These are phyloP conservation scores for Blakeslea trispora DNA, from an alignment of 371 early-diverging fungal genomes.

Conservation along the genomic window DNA sequence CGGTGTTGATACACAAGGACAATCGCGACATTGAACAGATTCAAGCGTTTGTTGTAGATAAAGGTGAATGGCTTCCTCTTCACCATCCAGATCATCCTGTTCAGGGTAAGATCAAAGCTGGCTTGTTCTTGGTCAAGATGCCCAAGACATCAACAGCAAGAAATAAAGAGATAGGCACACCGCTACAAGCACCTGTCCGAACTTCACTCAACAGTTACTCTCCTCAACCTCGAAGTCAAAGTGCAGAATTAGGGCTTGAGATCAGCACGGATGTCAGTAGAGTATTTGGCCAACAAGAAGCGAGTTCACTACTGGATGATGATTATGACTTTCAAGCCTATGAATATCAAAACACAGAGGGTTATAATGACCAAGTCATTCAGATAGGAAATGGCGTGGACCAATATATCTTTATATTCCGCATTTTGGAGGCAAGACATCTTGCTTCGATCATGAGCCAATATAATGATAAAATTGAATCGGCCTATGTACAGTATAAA, in stretches of 20 bases:
- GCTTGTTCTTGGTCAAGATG: slow-evolving; percentile 39
- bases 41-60: slow-evolving; percentile 42
- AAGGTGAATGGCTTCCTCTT: slow-evolving; percentile 37
- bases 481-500: slow-evolving; percentile 14
- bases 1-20: slow-evolving; percentile 31
- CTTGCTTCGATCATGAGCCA: slow-evolving; percentile 8
- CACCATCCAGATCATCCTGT: slow-evolving; percentile 16
- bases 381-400: slow-evolving; percentile 16
- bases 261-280: slow-evolving; percentile 28
- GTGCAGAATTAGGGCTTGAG: slow-evolving; percentile 24
- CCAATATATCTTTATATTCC: slow-evolving; percentile 19
- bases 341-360: not conserved
- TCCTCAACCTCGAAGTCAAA: not conserved
- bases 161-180: slow-evolving; percentile 27
- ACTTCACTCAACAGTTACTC: slow-evolving; percentile 3
- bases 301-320: not conserved
- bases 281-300: slow-evolving; percentile 5
- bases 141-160: slow-evolving; percentile 8
- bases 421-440: slow-evolving; percentile 16
- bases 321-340: not conserved
- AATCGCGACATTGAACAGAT: slow-evolving; percentile 30
- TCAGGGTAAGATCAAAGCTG: slow-evolving; percentile 26
- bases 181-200: slow-evolving; percentile 22
- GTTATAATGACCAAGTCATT: not conserved
- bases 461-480: slow-evolving; percentile 3